Percentiles rank a stretch among this genome's conserved stretches.
Conservation (phyloP, 495 filamentous ascomycete species). For the Lentithecium fluviatile region DNA sequence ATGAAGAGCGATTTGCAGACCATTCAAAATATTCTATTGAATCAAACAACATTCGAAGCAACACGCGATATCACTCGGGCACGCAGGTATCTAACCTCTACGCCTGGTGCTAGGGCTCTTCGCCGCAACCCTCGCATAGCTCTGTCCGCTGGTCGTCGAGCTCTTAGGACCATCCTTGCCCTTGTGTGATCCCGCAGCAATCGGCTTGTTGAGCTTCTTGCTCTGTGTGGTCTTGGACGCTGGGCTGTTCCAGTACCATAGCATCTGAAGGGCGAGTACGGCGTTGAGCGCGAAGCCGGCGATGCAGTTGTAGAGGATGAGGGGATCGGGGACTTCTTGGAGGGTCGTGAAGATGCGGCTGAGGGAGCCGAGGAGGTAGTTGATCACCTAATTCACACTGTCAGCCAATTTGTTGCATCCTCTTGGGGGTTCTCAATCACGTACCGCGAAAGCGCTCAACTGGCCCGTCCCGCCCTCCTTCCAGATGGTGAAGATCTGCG, state of each 20-base stretch:
- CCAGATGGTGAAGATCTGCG: conserved; percentile 85
- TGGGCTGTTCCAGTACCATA: conserved; percentile 91
- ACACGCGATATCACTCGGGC: no score
- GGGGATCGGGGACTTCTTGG: conserved; percentile 90
- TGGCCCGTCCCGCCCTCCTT: conserved; percentile 85
- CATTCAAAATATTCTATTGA: no score
- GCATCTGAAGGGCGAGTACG: conserved; percentile 84
- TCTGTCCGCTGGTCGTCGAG: no score
- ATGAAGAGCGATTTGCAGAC: no score
- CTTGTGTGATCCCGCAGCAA: conserved; percentile 1
- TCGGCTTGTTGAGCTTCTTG: conserved; percentile 31
- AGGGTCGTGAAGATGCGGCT: conserved; percentile 95
- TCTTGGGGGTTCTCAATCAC: conserved; percentile 38
- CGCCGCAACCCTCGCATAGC: no score
- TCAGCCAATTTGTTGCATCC: neutral
- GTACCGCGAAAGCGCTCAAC: conserved; percentile 91
- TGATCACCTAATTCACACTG: conserved; percentile 71
- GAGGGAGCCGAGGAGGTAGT: conserved; percentile 88
- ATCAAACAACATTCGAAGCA: no score
- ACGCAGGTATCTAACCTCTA: no score
- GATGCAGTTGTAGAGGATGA: conserved; percentile 91
- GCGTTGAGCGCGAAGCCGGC: conserved; percentile 85
- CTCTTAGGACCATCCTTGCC: no score
- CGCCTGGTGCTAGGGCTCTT: no score
- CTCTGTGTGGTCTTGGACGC: conserved; percentile 49